A percentile compares a stretch with the other conserved stretches of the same genome.
Conservation (phyloP, 352 stramenopile species). For the Globisporangium recalcitrans region DNA sequence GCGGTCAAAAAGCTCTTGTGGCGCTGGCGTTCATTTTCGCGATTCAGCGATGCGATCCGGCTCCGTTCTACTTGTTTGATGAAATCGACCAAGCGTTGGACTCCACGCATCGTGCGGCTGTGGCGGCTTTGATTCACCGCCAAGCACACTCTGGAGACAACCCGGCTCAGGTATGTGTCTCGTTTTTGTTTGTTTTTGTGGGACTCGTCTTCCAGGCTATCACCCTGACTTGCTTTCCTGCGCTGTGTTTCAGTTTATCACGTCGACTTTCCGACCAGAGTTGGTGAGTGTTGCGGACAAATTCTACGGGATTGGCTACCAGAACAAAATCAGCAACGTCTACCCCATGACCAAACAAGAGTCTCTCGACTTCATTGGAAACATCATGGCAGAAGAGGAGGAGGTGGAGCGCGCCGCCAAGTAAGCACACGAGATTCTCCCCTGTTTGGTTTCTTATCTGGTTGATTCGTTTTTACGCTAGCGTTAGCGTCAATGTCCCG, state of each 20-base stretch:
- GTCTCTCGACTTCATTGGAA: constrained; percentile 95
- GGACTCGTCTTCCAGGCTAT: not conserved
- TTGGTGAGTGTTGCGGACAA: constrained; percentile 96
- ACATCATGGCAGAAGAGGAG: constrained; percentile 88
- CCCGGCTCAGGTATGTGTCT: constrained; percentile 88
- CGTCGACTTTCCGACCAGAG: constrained; percentile 99
- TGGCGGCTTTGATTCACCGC: constrained; percentile 95
- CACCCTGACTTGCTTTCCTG: constrained; percentile 14
- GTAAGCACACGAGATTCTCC: constrained; percentile 9
- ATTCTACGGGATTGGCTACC: constrained; percentile 98
- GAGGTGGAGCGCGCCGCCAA: constrained; percentile 41
- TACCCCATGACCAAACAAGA: constrained; percentile 94
- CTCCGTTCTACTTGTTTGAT: constrained; percentile 99
- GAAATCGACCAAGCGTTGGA: constrained; percentile 99
- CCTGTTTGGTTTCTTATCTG: not conserved
- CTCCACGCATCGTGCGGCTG: constrained; percentile 94
- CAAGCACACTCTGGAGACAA: constrained; percentile 94
- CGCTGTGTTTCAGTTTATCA: constrained; percentile 87
- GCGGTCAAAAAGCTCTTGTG: constrained; percentile 98
- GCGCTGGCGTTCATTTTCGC: constrained; percentile 99
- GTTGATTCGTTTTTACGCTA: not conserved
- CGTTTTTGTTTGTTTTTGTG: not conserved
- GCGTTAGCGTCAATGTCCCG: not conserved
- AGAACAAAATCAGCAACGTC: constrained; percentile 98
- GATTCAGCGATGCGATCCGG: constrained; percentile 97